These are phyloP conservation scores for Westerdykella ornata DNA, from an alignment of 2,329 filamentous ascomycete species.

Conservation along the genomic window DNA sequence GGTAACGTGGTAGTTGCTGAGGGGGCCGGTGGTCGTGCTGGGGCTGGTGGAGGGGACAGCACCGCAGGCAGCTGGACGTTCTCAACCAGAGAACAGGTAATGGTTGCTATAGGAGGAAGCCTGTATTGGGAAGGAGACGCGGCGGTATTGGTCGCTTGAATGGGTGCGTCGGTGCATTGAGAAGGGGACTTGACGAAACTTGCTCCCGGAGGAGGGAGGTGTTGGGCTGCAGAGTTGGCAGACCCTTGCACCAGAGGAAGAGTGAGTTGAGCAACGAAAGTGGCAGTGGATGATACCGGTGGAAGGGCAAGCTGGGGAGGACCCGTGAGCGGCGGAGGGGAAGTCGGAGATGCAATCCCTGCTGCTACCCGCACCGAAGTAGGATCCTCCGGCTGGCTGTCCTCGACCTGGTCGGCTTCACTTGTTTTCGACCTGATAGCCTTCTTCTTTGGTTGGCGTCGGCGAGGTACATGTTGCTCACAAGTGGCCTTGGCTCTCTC, in stretches of 20 bases:
- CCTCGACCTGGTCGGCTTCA: constrained; percentile 30
- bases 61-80: constrained; percentile 15
- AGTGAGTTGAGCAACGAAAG: too few species aligned
- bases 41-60: constrained; percentile 5
- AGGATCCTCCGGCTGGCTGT: constrained; percentile 24
- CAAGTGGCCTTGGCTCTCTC: constrained; percentile 34
- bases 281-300: too few species aligned
- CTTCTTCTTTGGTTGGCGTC: constrained; percentile 30
- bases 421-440: constrained; percentile 21
- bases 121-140: too few species aligned
- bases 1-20: background rate
- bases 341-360: constrained; percentile 1
- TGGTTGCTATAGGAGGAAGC: too few species aligned
- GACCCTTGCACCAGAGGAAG: too few species aligned
- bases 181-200: too few species aligned
- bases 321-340: constrained; percentile 20
- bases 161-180: too few species aligned
- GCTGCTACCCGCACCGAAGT: too few species aligned
- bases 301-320: constrained; percentile 13
- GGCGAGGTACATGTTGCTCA: constrained; percentile 33
- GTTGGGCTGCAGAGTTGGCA: too few species aligned
- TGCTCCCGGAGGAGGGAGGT: too few species aligned
- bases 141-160: too few species aligned
- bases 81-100: constrained; percentile 9
- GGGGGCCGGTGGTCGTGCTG: too few species aligned